phyloP scores from a whole-genome alignment of 106 monocot genomes.

The Allium fistulosum region DNA sequence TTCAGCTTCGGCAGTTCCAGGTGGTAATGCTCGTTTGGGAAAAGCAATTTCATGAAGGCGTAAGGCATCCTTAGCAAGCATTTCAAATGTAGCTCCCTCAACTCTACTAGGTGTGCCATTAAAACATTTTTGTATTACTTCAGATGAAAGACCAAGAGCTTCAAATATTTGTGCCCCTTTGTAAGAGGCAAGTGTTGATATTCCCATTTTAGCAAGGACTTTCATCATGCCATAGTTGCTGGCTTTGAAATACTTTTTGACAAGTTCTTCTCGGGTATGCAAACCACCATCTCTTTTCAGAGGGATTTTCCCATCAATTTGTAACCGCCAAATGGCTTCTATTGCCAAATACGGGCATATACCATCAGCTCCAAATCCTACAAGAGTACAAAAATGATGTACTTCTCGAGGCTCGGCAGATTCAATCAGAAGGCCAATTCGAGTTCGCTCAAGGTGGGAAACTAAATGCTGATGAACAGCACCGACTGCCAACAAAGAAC shows the following conservation, averaged over 20 bases:
- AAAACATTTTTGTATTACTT: slow-evolving; percentile 91
- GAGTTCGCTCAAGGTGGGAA: slow-evolving; percentile 81
- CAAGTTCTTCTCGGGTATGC: slow-evolving; percentile 60
- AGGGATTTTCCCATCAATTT: slow-evolving; percentile 90
- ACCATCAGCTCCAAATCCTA: slow-evolving; percentile 96
- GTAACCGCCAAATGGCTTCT: slow-evolving; percentile 86
- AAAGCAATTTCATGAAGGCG: slow-evolving; percentile 84
- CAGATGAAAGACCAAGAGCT: slow-evolving; percentile 87
- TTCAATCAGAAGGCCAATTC: slow-evolving; percentile 80
- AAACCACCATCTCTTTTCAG: slow-evolving; percentile 57
- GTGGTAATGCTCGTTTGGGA: slow-evolving; percentile 61
- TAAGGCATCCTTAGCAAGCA: slow-evolving; percentile 83
- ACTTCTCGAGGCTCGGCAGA: slow-evolving; percentile 99
- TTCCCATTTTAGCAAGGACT: slow-evolving; percentile 99
- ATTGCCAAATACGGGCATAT: slow-evolving; percentile 96
- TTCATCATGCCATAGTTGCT: slow-evolving; percentile 98
- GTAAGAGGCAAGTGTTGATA: slow-evolving; percentile 96
- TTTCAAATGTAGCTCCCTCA: slow-evolving; percentile 97
- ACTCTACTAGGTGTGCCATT: slow-evolving; percentile 93
- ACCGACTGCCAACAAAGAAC: slow-evolving; percentile 95
- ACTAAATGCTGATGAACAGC: slow-evolving; percentile 99
- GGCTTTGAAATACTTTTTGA: slow-evolving; percentile 87
- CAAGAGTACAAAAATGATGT: slow-evolving; percentile 93
- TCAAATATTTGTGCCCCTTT: slow-evolving; percentile 99
- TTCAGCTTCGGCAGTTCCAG: slow-evolving; percentile 74